Evolutionary conservation across 2,329 filamentous ascomycete genomes (phyloP).

Genomic region (Fusarium sp.): DNA sequence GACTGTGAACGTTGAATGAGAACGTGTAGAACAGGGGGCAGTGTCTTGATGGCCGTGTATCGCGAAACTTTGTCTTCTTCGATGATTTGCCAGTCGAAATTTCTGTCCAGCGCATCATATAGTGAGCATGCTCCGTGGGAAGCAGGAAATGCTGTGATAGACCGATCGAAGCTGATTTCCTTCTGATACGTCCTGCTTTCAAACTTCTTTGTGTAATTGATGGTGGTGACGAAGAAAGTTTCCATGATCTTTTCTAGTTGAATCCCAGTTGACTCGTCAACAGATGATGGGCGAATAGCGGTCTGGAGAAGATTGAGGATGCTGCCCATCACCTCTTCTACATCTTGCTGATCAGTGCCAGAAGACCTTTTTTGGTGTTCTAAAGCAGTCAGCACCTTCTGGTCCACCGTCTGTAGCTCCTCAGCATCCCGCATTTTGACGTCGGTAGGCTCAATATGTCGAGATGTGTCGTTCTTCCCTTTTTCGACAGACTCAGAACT

Average conservation of each 20-base stretch:
- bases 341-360: conserved; percentile 85
- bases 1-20: conserved; percentile 87
- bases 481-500: conserved; percentile 9
- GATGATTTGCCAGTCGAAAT: conserved; percentile 84
- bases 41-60: conserved; percentile 78
- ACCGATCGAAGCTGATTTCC: conserved; percentile 69
- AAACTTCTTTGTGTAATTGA: conserved; percentile 69
- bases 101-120: conserved; percentile 85
- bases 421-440: conserved; percentile 49
- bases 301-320: conserved; percentile 92
- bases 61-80: conserved; percentile 71
- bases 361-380: conserved; percentile 61
- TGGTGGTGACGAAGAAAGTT: conserved; percentile 72
- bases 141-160: conserved; percentile 71
- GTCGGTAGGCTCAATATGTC: conserved; percentile 25
- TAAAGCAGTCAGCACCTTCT: conserved; percentile 60
- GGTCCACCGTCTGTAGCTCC: conserved; percentile 57
- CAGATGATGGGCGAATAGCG: conserved; percentile 80
- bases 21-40: conserved; percentile 89
- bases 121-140: conserved; percentile 69
- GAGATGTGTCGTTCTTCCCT: not conserved
- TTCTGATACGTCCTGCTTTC: conserved; percentile 56
- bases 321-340: conserved; percentile 94
- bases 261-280: conserved; percentile 73
- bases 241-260: conserved; percentile 85